phyloP scores from a whole-genome alignment of 371 early-diverging fungal genomes.

The Chytridium lagenaria region DNA sequence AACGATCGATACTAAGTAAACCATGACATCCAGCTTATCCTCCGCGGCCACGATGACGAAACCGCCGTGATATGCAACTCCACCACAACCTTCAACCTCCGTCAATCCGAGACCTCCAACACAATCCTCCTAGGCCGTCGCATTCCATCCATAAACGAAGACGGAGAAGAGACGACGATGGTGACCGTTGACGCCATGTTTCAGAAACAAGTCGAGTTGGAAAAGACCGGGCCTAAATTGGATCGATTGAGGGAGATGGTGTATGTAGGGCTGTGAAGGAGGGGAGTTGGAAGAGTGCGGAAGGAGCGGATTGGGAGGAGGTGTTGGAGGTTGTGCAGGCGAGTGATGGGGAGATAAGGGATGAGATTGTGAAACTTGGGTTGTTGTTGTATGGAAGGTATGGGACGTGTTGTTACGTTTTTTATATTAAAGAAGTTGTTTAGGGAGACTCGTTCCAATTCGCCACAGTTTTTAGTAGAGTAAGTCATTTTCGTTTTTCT shows the following conservation, averaged over 20 bases:
- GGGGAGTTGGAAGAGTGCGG: neutral
- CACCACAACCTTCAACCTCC: neutral
- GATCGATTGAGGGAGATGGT: neutral
- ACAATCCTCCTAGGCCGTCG: neutral
- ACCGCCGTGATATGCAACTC: neutral
- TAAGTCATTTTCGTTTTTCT: neutral
- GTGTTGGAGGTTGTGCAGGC: neutral
- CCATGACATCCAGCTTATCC: neutral
- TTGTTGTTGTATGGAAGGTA: neutral
- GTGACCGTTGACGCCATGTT: neutral
- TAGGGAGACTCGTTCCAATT: neutral
- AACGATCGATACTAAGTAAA: neutral
- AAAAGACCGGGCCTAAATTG: neutral
- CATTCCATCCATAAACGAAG: neutral
- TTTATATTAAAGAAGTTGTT: neutral
- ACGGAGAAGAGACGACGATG: neutral
- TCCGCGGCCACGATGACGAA: neutral
- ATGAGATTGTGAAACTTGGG: neutral
- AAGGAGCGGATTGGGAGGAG: neutral
- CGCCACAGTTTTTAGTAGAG: neutral
- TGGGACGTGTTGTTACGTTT: too few relatives aligned
- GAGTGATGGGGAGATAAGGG: neutral
- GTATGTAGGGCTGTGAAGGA: neutral
- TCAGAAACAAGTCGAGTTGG: neutral
- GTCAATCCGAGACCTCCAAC: constrained; percentile 5